Base-by-base conservation (phyloP, 495 filamentous ascomycete species). In the Melanomma pulvis-pyrius region DNA sequence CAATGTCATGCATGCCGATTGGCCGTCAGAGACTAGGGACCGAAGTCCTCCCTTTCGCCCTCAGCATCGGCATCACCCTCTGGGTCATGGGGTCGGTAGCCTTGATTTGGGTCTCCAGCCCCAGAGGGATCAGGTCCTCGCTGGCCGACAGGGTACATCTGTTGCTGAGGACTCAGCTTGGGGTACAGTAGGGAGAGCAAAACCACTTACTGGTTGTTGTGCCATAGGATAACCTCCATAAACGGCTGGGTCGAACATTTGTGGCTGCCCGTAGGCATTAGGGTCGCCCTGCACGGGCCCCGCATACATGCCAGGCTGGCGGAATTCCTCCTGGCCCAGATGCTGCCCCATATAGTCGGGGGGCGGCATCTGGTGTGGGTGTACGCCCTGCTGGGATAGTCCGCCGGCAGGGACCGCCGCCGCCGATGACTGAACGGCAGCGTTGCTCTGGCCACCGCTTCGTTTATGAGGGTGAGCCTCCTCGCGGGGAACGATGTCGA, bases 401-500 rank as follows among this genome's bases (percentile, higher is more conserved):
- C 67, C 73, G 41, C 53, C 54, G 1, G 59, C 57, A 32, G 68
- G 68, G 6, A 69, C 61, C 11, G 76, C 77, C 13, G 76, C 77
- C 41, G 74, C 62, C 47, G 82, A 80, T 48, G 79, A 73, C 26
- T 78, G 78, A 5, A 84, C 77, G 21, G 82, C 78, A 41, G 82
- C 75, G 55, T 80, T 85, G 44, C 86, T 81, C 70, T 87, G 87
- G 41, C 82, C 87, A 58, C 75, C 44, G 8, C 83, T 82, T 61
- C 92, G 83, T 80, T 96, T 96, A 36, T 97, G 92, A 65, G 66
- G 47, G 54, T 72, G 65, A 21, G 94, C 92, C 73, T 98, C 94
- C 75, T 98, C 94, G 39, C 94, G 87, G 5, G 94, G 94, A 8
- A 98, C 94, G 63, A 98, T 98, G 77, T 98, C 94, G 76, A 98